Base-by-base conservation (phyloP, 2,329 filamentous ascomycete species). In the Periconia sp. region DNA sequence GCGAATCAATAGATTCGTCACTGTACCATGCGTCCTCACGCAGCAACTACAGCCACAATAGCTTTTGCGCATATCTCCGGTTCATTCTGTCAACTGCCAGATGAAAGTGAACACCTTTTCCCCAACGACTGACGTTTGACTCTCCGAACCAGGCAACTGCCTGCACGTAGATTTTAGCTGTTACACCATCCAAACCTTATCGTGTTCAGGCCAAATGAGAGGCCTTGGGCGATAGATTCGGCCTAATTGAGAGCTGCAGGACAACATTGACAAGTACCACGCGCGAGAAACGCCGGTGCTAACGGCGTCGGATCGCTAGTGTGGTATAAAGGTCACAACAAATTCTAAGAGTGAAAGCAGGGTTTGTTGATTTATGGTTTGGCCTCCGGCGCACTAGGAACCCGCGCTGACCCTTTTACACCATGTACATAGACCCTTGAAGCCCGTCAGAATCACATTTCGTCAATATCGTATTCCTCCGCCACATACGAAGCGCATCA, bases 401-500 rank as follows among this genome's bases (percentile, higher is more conserved):
- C 3, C 33, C 3, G 33, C 33, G 33, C 15, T 37, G 11, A 37
- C 33, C 33, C 42, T 19, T 10, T 23, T 11, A 23, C n/a, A 15
- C 23, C 23, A 3, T 27, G 23, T 27, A 27, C 23, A 37, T 37
- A 37, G 33, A 5, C 33, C 3, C 33, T 27, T 37, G 33, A 37
- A n/a, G 15, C 15, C 33, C 42, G 27, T 19, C 19, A 27, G 20
- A n/a, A 3, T 14, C 19, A 23, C 8, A 17, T 31, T 23, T 17
- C 43, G 13, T 33, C 3, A 31, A 31, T 45, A 23, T 33, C 23
- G 19, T 19, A 13, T 17, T 9, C 43, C 20, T 45, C 17, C 43
- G 20, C 11, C 23, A 14, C 14, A n/a, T 23, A 11, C 46, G 40
- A 19, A 27, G 27, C 19, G 37, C 41, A 64, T 51, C 30, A 70